These are phyloP conservation scores for Sarocladium oryzae DNA, from an alignment of 2,329 filamentous ascomycete species.

Conservation along the genomic window DNA sequence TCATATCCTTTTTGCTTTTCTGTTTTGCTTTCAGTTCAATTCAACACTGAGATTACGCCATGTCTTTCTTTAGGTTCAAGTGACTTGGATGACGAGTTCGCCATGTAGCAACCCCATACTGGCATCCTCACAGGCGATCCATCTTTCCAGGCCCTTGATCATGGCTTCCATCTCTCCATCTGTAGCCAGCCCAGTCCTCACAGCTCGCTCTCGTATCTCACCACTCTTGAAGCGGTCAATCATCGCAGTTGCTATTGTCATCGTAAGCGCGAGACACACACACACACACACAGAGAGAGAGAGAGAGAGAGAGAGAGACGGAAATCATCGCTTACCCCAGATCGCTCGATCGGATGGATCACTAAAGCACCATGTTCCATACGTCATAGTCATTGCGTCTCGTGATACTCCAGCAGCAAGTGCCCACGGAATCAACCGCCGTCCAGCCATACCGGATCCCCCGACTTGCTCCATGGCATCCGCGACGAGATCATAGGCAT, in stretches of 20 bases:
- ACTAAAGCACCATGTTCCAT: slow-evolving; percentile 25
- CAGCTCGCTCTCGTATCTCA: slow-evolving; percentile 18
- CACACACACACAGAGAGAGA: neutral
- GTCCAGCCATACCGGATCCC: slow-evolving; percentile 20
- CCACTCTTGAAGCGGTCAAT: slow-evolving; percentile 18
- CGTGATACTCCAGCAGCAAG: slow-evolving; percentile 19
- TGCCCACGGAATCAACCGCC: slow-evolving; percentile 22
- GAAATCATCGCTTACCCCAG: slow-evolving; percentile 19
- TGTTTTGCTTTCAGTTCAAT: too few relatives aligned
- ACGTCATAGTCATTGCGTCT: slow-evolving; percentile 18
- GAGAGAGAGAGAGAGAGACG: neutral
- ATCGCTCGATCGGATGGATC: slow-evolving; percentile 16
- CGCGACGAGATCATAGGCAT: slow-evolving; percentile 18
- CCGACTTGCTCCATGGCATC: slow-evolving; percentile 18
- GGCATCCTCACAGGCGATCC: slow-evolving; percentile 20
- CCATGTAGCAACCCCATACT: slow-evolving; percentile 24
- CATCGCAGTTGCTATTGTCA: slow-evolving; percentile 19
- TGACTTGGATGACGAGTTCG: slow-evolving; percentile 17
- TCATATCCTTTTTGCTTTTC: too few relatives aligned
- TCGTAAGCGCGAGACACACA: too few relatives aligned
- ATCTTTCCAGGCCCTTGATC: slow-evolving; percentile 21
- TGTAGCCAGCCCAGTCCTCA: slow-evolving; percentile 19
- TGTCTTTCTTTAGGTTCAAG: neutral
- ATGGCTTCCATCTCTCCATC: slow-evolving; percentile 20
- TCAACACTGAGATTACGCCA: too few relatives aligned